phyloP scores from a whole-genome alignment of 192 early-diverging fungal species.

The Umbelopsis isabellina region DNA sequence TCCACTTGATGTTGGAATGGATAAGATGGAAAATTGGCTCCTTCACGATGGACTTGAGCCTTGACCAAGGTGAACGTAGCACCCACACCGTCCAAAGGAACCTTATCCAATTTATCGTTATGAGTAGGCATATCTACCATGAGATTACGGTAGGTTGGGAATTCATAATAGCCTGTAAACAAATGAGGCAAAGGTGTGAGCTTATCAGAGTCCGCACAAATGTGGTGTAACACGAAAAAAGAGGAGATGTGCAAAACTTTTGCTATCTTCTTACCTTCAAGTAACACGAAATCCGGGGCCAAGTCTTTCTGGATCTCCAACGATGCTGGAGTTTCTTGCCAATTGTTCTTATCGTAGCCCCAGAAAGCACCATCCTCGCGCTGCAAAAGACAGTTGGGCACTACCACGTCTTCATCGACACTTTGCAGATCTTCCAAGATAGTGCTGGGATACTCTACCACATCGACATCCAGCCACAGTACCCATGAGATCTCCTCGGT shows the following conservation, averaged over 20 bases:
- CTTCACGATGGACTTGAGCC: constrained; percentile 64
- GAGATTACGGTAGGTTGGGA: constrained; percentile 35
- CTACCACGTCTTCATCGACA: constrained; percentile 64
- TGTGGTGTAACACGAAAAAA: too few species aligned
- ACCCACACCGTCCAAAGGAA: constrained; percentile 63
- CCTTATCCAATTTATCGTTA: constrained; percentile 38
- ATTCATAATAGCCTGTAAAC: constrained; percentile 38
- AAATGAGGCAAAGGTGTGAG: background rate
- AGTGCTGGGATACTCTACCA: constrained; percentile 57
- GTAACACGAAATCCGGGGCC: constrained; percentile 39
- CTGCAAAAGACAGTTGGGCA: constrained; percentile 54
- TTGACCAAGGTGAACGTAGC: constrained; percentile 70
- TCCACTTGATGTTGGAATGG: constrained; percentile 68
- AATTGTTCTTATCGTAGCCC: constrained; percentile 69
- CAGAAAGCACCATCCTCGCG: constrained; percentile 29
- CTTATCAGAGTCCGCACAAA: constrained; percentile 4
- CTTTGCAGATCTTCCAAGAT: constrained; percentile 62
- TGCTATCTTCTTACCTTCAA: constrained; percentile 40
- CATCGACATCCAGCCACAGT: constrained; percentile 71
- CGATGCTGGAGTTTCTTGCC: constrained; percentile 63
- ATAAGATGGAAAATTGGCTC: constrained; percentile 63
- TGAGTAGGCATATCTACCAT: constrained; percentile 42
- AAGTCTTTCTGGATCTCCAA: constrained; percentile 40
- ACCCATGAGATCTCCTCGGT: constrained; percentile 64
- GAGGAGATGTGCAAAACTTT: background rate